These are phyloP conservation scores for Gentiana dahurica DNA, from an alignment of 257 asterid genomes.

Conservation along the genomic window DNA sequence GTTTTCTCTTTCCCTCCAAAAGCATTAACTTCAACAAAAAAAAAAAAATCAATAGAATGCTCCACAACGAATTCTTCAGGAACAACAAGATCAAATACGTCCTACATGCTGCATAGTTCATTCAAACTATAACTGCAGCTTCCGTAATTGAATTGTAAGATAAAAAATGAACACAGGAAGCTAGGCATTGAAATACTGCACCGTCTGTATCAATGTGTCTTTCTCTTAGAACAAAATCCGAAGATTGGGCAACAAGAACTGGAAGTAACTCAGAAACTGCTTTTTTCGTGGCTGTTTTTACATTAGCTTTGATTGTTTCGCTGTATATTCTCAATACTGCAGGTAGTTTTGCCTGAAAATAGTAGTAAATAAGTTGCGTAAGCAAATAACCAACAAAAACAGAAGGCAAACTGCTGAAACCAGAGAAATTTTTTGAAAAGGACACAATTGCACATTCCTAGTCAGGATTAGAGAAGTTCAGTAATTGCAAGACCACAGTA, in stretches of 20 bases:
- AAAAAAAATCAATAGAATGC: not conserved
- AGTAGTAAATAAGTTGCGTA: not conserved
- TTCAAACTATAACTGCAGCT: not conserved
- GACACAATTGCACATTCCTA: too few species aligned
- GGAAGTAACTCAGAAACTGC: conserved; percentile 72
- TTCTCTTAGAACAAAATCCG: conserved; percentile 67
- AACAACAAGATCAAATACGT: not conserved
- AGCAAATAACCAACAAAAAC: not conserved
- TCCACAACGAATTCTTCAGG: not conserved
- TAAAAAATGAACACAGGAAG: not conserved
- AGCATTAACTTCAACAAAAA: not conserved
- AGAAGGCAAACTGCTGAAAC: too few species aligned
- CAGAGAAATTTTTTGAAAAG: too few species aligned
- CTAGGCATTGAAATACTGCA: conserved; percentile 18
- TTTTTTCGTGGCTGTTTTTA: conserved; percentile 76
- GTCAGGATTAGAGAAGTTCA: too few species aligned
- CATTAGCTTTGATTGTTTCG: conserved; percentile 78
- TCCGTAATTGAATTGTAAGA: not conserved
- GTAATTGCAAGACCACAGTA: too few species aligned
- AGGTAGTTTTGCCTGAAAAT: conserved; percentile 84
- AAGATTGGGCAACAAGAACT: conserved; percentile 30
- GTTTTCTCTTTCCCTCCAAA: too few species aligned
- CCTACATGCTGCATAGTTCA: not conserved
- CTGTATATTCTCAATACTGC: conserved; percentile 88
- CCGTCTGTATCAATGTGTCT: conserved; percentile 74